Evolutionary conservation across 2,329 filamentous ascomycete species (phyloP), one percentile per base, ranked within the genome.

Genomic region (Sphaceloma murrayae): DNA sequence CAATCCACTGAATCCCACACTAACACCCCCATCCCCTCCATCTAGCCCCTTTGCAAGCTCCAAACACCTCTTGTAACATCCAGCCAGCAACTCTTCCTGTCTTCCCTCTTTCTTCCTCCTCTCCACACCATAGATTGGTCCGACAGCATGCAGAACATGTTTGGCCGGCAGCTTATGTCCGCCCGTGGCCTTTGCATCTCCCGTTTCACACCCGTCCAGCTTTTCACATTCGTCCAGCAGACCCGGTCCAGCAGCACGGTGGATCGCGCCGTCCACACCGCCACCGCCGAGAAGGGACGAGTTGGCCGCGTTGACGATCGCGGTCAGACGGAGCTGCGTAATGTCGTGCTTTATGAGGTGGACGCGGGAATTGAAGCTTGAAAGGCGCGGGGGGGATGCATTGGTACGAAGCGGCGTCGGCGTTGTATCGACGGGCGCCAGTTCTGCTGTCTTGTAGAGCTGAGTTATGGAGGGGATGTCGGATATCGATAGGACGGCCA

Each of bases 241-340:
- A 0, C 62, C 62, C 0, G 66, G 74, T 0, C 91, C 91, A 1
- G 91, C 89, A 30, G 82, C 86, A 21, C 73, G 64, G 61, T 96
- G 91, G 54, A 96, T 95, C 19, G 87, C 67, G 29, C 69, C 69
- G 46, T 72, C 69, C 11, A 96, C 87, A 26, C 91, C 91, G n/a
- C 87, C 86, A 43, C 91, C 91, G 45, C 88, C 87, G 0, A 83
- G 71, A 1, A 96, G 75, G 1, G 72, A 73, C 7, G 64, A 65
- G 62, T 96, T 96, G 33, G 91, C 89, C 1, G 91, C 89, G 61
- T 96, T 96, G 61, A 96, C 88, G 53, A 95, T 91, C 51, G 82
- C 82, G 57, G 87, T 85, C 34, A 87, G 73, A 22, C 72, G 61
- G 3, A 96, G 75, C 10, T 70, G 78, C 10, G 88, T 95, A 62